Conservation (phyloP, 2,329 filamentous ascomycete species). For the Paecilomyces formosus region DNA sequence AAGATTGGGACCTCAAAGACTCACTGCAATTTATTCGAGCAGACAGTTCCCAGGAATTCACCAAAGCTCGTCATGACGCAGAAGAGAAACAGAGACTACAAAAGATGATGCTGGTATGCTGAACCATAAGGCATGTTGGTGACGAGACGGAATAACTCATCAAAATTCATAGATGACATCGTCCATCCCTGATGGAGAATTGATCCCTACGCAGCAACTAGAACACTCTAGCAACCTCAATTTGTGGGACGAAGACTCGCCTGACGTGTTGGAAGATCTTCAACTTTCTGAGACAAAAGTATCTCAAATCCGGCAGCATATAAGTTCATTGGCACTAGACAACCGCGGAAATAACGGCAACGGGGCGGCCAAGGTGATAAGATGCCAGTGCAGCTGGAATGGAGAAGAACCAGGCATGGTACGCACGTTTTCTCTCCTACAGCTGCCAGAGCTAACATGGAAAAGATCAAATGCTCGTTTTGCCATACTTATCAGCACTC, state of each 20-base stretch:
- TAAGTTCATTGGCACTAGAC: not conserved
- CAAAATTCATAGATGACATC: slow-evolving; percentile 12
- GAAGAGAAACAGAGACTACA: slow-evolving; percentile 19
- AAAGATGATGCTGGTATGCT: slow-evolving; percentile 21
- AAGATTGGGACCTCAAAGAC: not conserved
- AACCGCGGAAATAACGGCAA: not conserved
- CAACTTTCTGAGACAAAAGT: slow-evolving; percentile 12
- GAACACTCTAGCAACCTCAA: slow-evolving; percentile 3
- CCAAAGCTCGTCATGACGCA: slow-evolving; percentile 17
- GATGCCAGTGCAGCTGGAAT: slow-evolving; percentile 36
- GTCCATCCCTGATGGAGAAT: slow-evolving; percentile 14
- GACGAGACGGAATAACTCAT: slow-evolving; percentile 1
- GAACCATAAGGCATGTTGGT: not conserved
- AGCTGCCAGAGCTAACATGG: slow-evolving; percentile 6
- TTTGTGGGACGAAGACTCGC: slow-evolving; percentile 5
- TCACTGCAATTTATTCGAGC: not conserved
- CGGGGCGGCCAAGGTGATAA: slow-evolving; percentile 10
- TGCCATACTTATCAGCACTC: slow-evolving; percentile 41
- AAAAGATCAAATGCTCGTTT: slow-evolving; percentile 36
- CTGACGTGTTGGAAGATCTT: slow-evolving; percentile 1
- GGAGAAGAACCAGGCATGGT: slow-evolving; percentile 37
- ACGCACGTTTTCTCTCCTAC: slow-evolving; percentile 6
- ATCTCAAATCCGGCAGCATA: slow-evolving; percentile 9
- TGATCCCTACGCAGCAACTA: slow-evolving; percentile 22
- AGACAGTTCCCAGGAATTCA: slow-evolving; percentile 12